Evolutionary conservation across 306 rosid genomes (phyloP), one percentile per base, ranked within the genome.

Genomic region (Fragaria nilgerrensis): DNA sequence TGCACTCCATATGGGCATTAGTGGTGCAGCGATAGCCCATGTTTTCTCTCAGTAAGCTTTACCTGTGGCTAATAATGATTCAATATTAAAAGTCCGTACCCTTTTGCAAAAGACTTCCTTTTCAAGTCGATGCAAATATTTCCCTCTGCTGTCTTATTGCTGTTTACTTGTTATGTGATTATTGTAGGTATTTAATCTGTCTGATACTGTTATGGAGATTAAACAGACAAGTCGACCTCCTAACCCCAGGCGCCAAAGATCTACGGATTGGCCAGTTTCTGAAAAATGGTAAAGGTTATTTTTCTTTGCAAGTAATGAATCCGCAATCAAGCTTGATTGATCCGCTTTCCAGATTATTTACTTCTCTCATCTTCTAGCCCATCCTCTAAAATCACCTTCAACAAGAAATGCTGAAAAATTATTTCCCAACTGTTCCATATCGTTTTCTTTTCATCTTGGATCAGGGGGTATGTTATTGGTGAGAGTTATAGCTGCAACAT

Each of bases 21-120:
- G 85, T 5, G 93, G 96, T 75, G 94, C 96, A 53, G 97, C 90
- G 85, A 85, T 93, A 78, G 94, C 94, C 16, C 97, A 92, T 78
- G 93, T 90, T 62, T 83, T 88, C 76, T 90, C 97, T 49, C 97
- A 92, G 97, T 90, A 85, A 76, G 94, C 70, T 69, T 29, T 6
- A 77, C 50, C 71, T 50, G 20, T 63, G 37, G 70, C 43, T 41
- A 73, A 39, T 50, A 27, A 61, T 80, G 13, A 14, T 32, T 72
- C 19, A 37, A 43, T 73, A 10, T 9, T n/a, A n/a, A 29, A 19
- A 67, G 22, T 27, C 11, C 29, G 47, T 20, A 14, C 37, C 19
- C 66, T 20, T 8, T 49, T 84, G 45, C 45, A 3, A 32, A 32
- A 32, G 45, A 13, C 1, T 48, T 58, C 55, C 41, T 44, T 69